A percentile compares a stretch with the other conserved stretches of the same genome.
phyloP scores from a whole-genome alignment of 2,329 filamentous ascomycete species.

The Colletotrichum zoysiae region DNA sequence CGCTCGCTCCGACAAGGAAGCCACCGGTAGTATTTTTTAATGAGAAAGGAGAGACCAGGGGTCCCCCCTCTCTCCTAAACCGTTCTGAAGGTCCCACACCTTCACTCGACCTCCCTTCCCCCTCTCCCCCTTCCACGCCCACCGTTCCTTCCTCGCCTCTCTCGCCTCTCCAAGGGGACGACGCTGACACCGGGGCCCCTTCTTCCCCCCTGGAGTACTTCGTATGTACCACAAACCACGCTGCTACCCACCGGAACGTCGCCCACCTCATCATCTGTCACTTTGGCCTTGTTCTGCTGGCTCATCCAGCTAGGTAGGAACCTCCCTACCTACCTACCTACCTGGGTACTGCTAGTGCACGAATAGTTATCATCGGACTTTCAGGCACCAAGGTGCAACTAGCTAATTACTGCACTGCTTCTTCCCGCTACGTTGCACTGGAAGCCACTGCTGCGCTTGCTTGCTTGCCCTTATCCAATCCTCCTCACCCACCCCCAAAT shows the following conservation, averaged over 20 bases:
- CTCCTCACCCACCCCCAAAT: slow-evolving; percentile 13
- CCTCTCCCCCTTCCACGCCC: slow-evolving; percentile 13
- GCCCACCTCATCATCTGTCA: not conserved
- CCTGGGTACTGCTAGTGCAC: not conserved
- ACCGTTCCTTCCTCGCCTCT: slow-evolving; percentile 4
- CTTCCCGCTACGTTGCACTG: not conserved
- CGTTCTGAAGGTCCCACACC: slow-evolving; percentile 31
- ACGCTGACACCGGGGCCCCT: slow-evolving; percentile 24
- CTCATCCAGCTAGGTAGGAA: too few species aligned
- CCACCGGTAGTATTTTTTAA: slow-evolving; percentile 15
- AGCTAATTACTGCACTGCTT: slow-evolving; percentile 6
- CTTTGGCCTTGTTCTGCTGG: slow-evolving; percentile 2
- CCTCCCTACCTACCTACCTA: not conserved
- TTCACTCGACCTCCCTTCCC: slow-evolving; percentile 12
- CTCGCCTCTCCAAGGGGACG: not conserved
- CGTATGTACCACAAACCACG: slow-evolving; percentile 33
- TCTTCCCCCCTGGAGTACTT: slow-evolving; percentile 23
- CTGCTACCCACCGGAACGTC: slow-evolving; percentile 16
- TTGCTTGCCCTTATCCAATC: slow-evolving; percentile 8
- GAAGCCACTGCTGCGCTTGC: slow-evolving; percentile 9
- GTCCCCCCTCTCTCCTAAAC: slow-evolving; percentile 37
- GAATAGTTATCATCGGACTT: not conserved
- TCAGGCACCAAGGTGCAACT: slow-evolving; percentile 6
- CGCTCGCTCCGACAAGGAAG: slow-evolving; percentile 28
- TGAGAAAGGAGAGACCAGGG: slow-evolving; percentile 40